phyloP scores from a whole-genome alignment of 1,139 yeast genomes.

The Sugiyamaella neomexicana region DNA sequence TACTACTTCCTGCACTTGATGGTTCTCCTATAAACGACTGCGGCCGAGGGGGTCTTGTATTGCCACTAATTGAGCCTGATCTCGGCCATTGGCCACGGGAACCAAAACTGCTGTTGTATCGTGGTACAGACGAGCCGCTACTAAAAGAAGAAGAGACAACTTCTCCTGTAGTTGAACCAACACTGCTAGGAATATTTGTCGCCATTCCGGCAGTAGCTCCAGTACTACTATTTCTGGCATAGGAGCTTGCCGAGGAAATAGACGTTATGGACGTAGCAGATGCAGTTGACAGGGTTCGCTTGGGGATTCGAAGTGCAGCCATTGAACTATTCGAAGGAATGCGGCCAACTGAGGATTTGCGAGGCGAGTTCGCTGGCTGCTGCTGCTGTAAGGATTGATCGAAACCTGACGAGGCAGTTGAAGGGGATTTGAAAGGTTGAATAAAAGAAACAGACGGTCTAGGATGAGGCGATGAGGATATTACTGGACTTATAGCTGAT shows the following conservation, averaged over 20 bases:
- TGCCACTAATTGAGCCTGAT: constrained; percentile 29
- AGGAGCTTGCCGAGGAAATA: constrained; percentile 16
- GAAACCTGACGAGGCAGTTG: constrained; percentile 27
- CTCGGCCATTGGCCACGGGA: constrained; percentile 34
- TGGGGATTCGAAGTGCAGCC: constrained; percentile 37
- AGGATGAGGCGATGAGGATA: constrained; percentile 16
- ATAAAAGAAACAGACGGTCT: constrained; percentile 33
- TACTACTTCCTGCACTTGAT: constrained; percentile 30
- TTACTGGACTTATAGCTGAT: constrained; percentile 2
- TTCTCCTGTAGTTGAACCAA: constrained; percentile 20
- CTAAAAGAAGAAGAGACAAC: constrained; percentile 30
- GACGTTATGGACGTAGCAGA: constrained; percentile 28
- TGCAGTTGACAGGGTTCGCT: constrained; percentile 31
- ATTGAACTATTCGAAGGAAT: constrained; percentile 35
- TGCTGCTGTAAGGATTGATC: constrained; percentile 11
- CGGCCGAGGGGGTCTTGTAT: constrained; percentile 24
- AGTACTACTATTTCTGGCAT: constrained; percentile 9
- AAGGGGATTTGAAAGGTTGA: constrained; percentile 43
- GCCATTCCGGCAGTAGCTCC: constrained; percentile 3
- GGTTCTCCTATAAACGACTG: constrained; percentile 31
- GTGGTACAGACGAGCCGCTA: constrained; percentile 33
- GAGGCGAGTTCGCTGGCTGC: constrained; percentile 25
- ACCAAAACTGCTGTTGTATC: constrained; percentile 39
- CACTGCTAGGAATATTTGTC: constrained; percentile 5
- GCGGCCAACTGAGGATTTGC: constrained; percentile 32